Percentiles rank a stretch among this genome's conserved stretches.
phyloP scores from a whole-genome alignment of 768 basidiomycete species.

The Cantharellus cinnabarinus region DNA sequence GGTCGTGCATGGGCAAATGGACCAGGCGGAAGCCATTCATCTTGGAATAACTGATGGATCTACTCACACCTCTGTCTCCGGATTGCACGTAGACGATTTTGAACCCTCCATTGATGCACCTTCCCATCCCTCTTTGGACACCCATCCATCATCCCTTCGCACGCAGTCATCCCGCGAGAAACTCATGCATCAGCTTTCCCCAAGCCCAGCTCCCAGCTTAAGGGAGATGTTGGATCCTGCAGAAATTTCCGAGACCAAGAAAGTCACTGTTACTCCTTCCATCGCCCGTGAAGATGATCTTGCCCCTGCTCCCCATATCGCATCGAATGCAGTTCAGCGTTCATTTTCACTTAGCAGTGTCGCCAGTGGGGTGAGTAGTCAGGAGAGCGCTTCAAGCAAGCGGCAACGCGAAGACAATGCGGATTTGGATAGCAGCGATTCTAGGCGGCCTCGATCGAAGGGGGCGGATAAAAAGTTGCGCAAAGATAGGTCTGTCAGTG shows the following conservation, averaged over 20 bases:
- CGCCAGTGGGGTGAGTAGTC: background rate
- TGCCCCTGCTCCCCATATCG: background rate
- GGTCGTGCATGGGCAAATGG: background rate
- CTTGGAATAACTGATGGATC: background rate
- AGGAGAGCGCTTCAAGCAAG: slow-evolving; percentile 1
- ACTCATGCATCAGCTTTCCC: slow-evolving; percentile 13
- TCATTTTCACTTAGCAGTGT: background rate
- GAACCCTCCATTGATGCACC: slow-evolving; percentile 5
- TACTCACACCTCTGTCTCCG: background rate
- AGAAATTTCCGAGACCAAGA: slow-evolving; percentile 50
- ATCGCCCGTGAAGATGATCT: slow-evolving; percentile 34
- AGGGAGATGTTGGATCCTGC: slow-evolving; percentile 35
- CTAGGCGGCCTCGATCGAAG: slow-evolving; percentile 30
- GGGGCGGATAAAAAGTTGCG: slow-evolving; percentile 24
- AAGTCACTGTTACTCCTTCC: slow-evolving; percentile 57
- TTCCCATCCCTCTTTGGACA: slow-evolving; percentile 13
- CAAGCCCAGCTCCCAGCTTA: slow-evolving; percentile 1
- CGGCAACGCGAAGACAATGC: slow-evolving; percentile 12
- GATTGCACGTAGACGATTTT: too few relatives aligned
- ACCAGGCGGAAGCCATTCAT: background rate
- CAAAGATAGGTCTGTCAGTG: slow-evolving; percentile 19
- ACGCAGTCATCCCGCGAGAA: slow-evolving; percentile 30
- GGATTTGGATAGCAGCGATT: slow-evolving; percentile 14
- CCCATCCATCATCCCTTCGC: slow-evolving; percentile 14
- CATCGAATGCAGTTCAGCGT: background rate